Conservation (phyloP, 2,329 filamentous ascomycete species). For the Onygenales sp. region DNA sequence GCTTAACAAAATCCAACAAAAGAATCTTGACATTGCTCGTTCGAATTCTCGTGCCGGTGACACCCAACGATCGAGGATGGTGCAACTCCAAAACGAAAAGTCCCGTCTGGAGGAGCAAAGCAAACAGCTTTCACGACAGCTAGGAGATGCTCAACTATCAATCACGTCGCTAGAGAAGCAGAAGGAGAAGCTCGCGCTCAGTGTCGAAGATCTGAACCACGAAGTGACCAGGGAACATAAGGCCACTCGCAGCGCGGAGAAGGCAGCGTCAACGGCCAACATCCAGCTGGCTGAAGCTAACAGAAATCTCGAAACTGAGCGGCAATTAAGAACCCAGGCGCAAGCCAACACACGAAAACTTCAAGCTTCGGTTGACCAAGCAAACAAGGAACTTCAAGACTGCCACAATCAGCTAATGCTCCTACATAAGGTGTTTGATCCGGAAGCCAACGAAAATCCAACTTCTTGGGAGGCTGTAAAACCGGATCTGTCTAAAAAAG, state of each 20-base stretch:
- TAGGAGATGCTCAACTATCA: slow-evolving; percentile 74
- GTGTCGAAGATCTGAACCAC: slow-evolving; percentile 83
- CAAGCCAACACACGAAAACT: slow-evolving; percentile 76
- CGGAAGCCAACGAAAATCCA: slow-evolving; percentile 56
- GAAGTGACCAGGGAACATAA: slow-evolving; percentile 86
- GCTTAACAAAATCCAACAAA: slow-evolving; percentile 96
- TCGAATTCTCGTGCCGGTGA: slow-evolving; percentile 81
- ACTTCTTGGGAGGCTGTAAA: slow-evolving; percentile 59
- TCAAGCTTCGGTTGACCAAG: slow-evolving; percentile 67
- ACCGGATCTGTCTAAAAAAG: slow-evolving; percentile 55
- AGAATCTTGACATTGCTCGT: slow-evolving; percentile 89
- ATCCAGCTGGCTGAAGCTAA: slow-evolving; percentile 83
- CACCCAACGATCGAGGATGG: slow-evolving; percentile 66
- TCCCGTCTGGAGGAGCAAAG: slow-evolving; percentile 72
- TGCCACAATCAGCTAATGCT: slow-evolving; percentile 70
- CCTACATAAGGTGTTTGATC: slow-evolving; percentile 80
- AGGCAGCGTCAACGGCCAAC: slow-evolving; percentile 67
- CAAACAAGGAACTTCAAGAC: slow-evolving; percentile 71
- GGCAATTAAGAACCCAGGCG: slow-evolving; percentile 73
- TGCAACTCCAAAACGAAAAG: slow-evolving; percentile 74
- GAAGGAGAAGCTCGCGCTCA: slow-evolving; percentile 82
- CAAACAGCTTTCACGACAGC: slow-evolving; percentile 67
- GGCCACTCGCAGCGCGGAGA: slow-evolving; percentile 80
- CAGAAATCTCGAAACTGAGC: slow-evolving; percentile 80
- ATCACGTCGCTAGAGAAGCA: slow-evolving; percentile 85